Percentiles rank a stretch among this genome's conserved stretches.
Conservation (phyloP, 148 eudicot genomes). For the Chenopodium formosanum region DNA sequence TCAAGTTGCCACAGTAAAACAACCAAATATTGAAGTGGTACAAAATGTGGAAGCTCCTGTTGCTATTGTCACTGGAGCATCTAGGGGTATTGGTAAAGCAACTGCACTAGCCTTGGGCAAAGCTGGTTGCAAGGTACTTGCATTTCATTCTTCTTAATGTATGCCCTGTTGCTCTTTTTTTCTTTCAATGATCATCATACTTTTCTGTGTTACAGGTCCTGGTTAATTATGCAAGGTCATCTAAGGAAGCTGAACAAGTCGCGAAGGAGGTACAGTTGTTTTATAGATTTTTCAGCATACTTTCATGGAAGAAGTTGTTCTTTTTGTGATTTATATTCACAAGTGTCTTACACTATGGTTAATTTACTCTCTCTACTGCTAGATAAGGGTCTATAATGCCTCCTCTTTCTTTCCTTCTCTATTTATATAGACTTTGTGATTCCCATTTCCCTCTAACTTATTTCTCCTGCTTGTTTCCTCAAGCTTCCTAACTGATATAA, state of each 20-base stretch:
- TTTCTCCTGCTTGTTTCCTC: neutral
- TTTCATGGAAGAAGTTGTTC: neutral
- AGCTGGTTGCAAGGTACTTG: conserved; percentile 89
- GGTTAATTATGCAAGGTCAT: conserved; percentile 71
- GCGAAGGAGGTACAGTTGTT: conserved; percentile 45
- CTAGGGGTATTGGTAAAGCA: conserved; percentile 96
- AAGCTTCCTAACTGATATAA: too few relatives aligned
- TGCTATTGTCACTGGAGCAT: conserved; percentile 91
- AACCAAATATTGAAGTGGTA: conserved; percentile 41
- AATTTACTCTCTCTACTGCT: neutral
- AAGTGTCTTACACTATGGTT: neutral
- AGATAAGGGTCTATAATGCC: neutral
- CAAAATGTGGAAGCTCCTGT: conserved; percentile 75
- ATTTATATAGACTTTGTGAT: too few relatives aligned
- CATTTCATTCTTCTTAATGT: too few relatives aligned
- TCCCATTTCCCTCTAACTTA: neutral
- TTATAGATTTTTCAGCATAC: neutral
- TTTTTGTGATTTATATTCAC: neutral
- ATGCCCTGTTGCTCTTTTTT: neutral
- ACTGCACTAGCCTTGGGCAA: conserved; percentile 83
- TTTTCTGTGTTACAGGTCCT: conserved; percentile 51
- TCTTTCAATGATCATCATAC: neutral
- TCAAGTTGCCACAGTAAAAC: conserved; percentile 61
- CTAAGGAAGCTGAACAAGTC: conserved; percentile 65
- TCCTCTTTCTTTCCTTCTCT: too few relatives aligned